Conservation (phyloP, 2,329 filamentous ascomycete species). For the Grosmannia clavigera region DNA sequence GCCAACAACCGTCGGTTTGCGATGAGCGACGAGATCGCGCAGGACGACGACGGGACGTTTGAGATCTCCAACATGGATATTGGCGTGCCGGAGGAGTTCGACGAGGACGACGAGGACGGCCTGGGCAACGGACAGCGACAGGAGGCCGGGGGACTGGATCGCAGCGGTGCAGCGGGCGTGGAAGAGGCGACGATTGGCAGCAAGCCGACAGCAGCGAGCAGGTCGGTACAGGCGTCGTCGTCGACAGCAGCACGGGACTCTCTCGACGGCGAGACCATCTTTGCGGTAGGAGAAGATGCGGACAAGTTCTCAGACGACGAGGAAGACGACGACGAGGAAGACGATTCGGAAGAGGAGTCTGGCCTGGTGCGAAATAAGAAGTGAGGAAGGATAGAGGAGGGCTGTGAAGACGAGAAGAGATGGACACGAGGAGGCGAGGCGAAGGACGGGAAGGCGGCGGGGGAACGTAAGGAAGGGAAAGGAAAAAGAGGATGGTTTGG, state of each 20-base stretch:
- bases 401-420: not conserved
- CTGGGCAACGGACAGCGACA: conserved; percentile 42
- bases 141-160: conserved; percentile 9
- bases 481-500: too few species aligned
- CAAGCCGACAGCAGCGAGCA: not conserved
- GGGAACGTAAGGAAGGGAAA: too few species aligned
- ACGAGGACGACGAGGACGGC: conserved; percentile 47
- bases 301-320: conserved; percentile 78
- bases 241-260: conserved; percentile 36
- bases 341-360: conserved; percentile 41
- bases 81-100: conserved; percentile 56
- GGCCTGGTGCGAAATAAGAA: conserved; percentile 38
- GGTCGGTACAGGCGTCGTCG: conserved; percentile 6
- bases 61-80: conserved; percentile 92
- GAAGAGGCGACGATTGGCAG: conserved; percentile 8
- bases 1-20: conserved; percentile 95
- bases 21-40: conserved; percentile 97
- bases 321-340: conserved; percentile 45
- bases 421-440: not conserved
- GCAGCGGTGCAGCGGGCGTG: conserved; percentile 25
- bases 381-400: conserved; percentile 23
- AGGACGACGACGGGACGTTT: conserved; percentile 92
- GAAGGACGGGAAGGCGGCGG: too few species aligned
- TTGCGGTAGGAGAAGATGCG: conserved; percentile 76
- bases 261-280: conserved; percentile 84